Evolutionary conservation across 306 rosid species (phyloP), one percentile per base, ranked within the genome.

Genomic region (Parietaria judaica): DNA sequence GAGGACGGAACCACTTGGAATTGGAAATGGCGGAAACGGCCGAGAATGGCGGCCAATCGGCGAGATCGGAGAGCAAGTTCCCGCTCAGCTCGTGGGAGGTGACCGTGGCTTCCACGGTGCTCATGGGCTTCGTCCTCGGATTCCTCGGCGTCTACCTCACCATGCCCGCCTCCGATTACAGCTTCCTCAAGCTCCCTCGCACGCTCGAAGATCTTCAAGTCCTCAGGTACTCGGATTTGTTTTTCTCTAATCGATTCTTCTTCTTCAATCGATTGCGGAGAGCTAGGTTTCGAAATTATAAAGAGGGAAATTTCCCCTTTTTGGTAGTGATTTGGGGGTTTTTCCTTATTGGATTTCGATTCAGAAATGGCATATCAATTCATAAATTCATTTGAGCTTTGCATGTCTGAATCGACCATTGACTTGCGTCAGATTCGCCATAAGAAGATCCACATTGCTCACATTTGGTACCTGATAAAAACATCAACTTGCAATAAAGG

Each of bases 141-240:
- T 66, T 92, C 52, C 56, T 84, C 41, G 71, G 83, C 60, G 88
- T 92, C 51, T 92, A 92, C 64, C 77, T 86, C 4, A 86, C 96
- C 75, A 82, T 92, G 85, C 99, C 99, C 4, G 80, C 80, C 51
- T 88, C 99, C 31, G 99, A 92, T 78, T 92, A 92, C 70, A 84
- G 99, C 83, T 92, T 92, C 54, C 99, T 92, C 49, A 92, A 92
- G 89, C 87, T 88, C 54, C 99, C 96, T 15, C 95, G 83, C 17
- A 84, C 58, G 72, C 95, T 92, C 48, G 69, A 88, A 53, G 99
- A 92, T 66, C 96, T 92, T 74, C 86, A 77, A 69, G 80, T 88
- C 50, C 82, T 88, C 48, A 60, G 96, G 98, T 86, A 71, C 44
- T 66, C 10, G n/a, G 11, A 11, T 50, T 0, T 13, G 36, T 16